Base-by-base conservation (phyloP, 495 filamentous ascomycete genomes). In the Sordaria brevicollis region DNA sequence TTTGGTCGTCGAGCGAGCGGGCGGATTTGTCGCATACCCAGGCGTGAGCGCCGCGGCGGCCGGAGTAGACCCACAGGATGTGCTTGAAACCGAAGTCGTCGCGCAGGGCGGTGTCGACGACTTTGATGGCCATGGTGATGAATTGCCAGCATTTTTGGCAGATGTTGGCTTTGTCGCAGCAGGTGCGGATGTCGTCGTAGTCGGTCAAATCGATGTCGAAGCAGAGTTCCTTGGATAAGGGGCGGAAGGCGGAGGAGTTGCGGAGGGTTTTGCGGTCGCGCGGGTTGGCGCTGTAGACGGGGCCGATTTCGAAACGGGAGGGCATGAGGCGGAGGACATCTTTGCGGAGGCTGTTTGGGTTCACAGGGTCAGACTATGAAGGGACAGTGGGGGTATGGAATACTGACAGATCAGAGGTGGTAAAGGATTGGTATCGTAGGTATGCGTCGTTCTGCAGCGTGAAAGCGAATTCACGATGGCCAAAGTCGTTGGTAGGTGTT, bases 151-250 rank as follows among this genome's bases (percentile, higher is more conserved):
- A 99, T 78, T 94, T 94, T 71, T 83, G 84, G 76, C 95, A 99
- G 72, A 99, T 97, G 71, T 91, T 94, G 5, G 96, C 93, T 74
- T 93, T 92, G 69, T 89, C 87, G 78, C 95, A 99, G 81, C 95
- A 99, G 25, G 94, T 97, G 29, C 95, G 90, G 73, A 98, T 91
- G 65, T 96, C 92, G 76, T 99, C 95, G 79, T 99, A 99, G 82
- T 98, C 95, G 34, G 94, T 97, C 85, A 99, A 85, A 86, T 99
- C 95, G 73, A 99, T 97, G 89, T 99, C 95, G 81, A 99, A 98
- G 71, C 97, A 96, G 17, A 99, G 81, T 79, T 99, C 95, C 76
- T 98, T 98, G 1, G 89, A 83, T 4, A 96, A 77, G 3, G 95
- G 94, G 62, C 85, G 85, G 78, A 95, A 94, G 9, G 85, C 83